These are phyloP conservation scores for Cladophialophora psammophila DNA, from an alignment of 2,329 filamentous ascomycete genomes.

Conservation along the genomic window DNA sequence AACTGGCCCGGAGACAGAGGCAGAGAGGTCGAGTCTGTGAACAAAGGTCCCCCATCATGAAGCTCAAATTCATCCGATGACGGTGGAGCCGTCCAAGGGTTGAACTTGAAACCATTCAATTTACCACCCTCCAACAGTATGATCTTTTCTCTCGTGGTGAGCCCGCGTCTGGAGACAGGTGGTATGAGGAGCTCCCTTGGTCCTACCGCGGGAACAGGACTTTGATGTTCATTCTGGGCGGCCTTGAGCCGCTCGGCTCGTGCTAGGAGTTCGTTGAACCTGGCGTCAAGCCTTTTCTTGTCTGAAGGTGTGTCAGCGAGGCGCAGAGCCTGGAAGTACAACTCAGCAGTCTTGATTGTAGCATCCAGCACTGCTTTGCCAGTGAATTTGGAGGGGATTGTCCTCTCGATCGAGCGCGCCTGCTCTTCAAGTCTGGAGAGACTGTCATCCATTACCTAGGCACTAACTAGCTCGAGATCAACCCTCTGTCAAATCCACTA, in stretches of 20 bases:
- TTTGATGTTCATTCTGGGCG: conserved; percentile 13
- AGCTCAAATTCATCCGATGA: conserved; percentile 67
- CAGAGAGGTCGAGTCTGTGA: conserved; percentile 71
- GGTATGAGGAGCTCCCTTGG: conserved; percentile 35
- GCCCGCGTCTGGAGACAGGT: conserved; percentile 61
- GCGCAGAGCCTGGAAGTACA: conserved; percentile 78
- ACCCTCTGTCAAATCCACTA: background rate
- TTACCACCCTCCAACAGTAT: conserved; percentile 79
- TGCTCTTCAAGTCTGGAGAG: conserved; percentile 34
- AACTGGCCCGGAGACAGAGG: conserved; percentile 77
- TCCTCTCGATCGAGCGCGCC: conserved; percentile 33
- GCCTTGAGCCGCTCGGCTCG: conserved; percentile 78
- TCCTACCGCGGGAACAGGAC: background rate
- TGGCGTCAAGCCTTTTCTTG: conserved; percentile 69
- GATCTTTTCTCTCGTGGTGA: conserved; percentile 75
- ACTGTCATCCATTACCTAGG: conserved; percentile 24
- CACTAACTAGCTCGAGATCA: conserved; percentile 5
- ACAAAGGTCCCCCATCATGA: conserved; percentile 60
- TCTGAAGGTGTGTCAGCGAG: conserved; percentile 68
- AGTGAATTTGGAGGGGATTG: conserved; percentile 39
- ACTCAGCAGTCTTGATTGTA: conserved; percentile 78
- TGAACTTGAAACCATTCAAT: conserved; percentile 83
- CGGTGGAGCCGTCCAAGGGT: conserved; percentile 78
- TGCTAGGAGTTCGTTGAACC: conserved; percentile 73
- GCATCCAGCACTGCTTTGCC: conserved; percentile 72